Percentiles rank a stretch among this genome's conserved stretches.
phyloP scores from a whole-genome alignment of 306 rosid species.

The Datisca glomerata region DNA sequence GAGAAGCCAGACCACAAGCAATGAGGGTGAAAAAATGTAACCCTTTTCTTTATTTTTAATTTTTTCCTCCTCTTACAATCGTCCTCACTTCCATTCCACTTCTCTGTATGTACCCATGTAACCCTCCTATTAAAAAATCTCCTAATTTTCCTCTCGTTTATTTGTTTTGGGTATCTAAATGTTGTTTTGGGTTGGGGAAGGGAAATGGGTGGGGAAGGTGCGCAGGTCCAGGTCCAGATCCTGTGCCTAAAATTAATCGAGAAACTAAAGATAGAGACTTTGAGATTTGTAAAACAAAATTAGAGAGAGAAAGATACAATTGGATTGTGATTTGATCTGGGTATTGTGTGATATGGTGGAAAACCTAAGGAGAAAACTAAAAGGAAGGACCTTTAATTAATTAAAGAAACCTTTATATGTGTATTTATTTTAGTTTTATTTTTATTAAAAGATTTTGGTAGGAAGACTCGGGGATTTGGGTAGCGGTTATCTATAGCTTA shows the following conservation, averaged over 20 bases:
- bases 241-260: slow-evolving; percentile 42
- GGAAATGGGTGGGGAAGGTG: slow-evolving; percentile 9
- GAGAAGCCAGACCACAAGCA: slow-evolving; percentile 2
- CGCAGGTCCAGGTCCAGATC: slow-evolving; percentile 41
- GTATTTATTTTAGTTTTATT: no score
- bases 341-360: no score
- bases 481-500: slow-evolving; percentile 21
- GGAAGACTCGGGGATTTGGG: slow-evolving; percentile 12
- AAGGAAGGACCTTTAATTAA: no score
- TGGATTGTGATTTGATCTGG: no score
- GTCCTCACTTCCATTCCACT: background rate
- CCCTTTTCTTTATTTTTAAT: background rate
- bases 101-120: background rate
- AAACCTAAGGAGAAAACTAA: no score
- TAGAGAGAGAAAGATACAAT: background rate
- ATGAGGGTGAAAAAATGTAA: background rate
- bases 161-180: no score
- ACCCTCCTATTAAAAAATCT: no score
- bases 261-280: background rate
- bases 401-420: no score
- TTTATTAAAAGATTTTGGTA: no score
- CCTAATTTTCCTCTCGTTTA: no score
- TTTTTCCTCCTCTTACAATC: slow-evolving; percentile 1
- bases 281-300: background rate
- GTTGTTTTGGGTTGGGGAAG: no score